Evolutionary conservation across 164 flowering plant species (phyloP), one percentile per base, ranked within the genome.

Genomic region (Protea cynaroides): DNA sequence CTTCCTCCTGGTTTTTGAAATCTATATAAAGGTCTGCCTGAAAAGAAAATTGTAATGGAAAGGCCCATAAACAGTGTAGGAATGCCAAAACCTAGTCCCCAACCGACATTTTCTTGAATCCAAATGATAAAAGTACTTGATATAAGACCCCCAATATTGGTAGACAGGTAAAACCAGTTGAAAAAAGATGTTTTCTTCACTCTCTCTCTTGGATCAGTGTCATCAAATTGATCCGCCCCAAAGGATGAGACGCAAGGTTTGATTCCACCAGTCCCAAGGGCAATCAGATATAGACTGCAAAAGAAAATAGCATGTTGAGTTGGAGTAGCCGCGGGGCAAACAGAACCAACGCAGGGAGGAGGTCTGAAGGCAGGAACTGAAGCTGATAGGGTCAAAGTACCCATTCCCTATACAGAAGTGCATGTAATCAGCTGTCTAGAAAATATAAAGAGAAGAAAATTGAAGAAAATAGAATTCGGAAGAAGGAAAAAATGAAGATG

Each of bases 191-290:
- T 93, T 69, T 90, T 90, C 73, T 76, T 84, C 56, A 83, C 82
- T 64, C 87, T 78, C 77, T 90, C 97, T 34, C 11, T 70, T 8
- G 89, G 69, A 69, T 88, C 89, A 44, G 90, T 86, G 67, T 86
- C 92, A 79, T 90, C 97, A 77, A 90, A 90, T 71, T 90, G 97
- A 65, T 88, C 97, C 1, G 97, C 92, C 25, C 96, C 96, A 71
- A 91, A 91, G 15, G 96, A 88, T 14, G 96, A 91, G 34, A 91
- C 96, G 70, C 97, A 91, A 23, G 95, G 91, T 71, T 90, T 88
- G 69, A 86, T 90, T 24, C 97, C 95, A 54, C 95, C 97, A 55
- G 97, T 86, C 50, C 93, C 96, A 22, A 88, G 82, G 1, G 96
- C 97, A 65, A 89, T 83, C 69, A 91, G 72, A 75, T 89, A 91